phyloP scores from a whole-genome alignment of 2,329 filamentous ascomycete species.

The Spiromastix sp. region DNA sequence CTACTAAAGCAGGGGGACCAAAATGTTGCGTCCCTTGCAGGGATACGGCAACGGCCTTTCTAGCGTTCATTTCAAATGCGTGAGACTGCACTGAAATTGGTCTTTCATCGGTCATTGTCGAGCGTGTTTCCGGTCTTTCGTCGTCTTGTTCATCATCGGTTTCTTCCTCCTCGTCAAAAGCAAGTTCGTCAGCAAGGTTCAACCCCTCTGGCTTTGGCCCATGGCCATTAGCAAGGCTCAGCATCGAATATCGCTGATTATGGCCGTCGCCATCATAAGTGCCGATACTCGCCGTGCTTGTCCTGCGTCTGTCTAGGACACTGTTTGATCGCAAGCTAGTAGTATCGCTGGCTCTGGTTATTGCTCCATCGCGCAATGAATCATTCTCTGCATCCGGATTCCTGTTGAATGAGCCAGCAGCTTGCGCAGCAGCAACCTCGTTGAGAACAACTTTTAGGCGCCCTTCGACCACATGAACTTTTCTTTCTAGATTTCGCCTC shows the following conservation, averaged over 20 bases:
- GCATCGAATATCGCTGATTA: constrained; percentile 61
- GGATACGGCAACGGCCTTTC: constrained; percentile 36
- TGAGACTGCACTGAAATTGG: constrained; percentile 31
- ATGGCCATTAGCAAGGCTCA: constrained; percentile 46
- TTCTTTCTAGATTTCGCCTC: constrained; percentile 69
- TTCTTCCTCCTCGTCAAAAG: constrained; percentile 69
- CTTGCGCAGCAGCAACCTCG: constrained; percentile 51
- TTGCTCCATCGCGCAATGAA: constrained; percentile 46
- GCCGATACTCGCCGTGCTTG: constrained; percentile 43
- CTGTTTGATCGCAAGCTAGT: constrained; percentile 66
- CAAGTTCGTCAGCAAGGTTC: constrained; percentile 83
- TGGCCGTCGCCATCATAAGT: constrained; percentile 39
- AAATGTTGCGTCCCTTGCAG: constrained; percentile 23
- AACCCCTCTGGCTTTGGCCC: constrained; percentile 53
- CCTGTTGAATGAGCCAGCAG: constrained; percentile 19
- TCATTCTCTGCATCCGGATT: constrained; percentile 50
- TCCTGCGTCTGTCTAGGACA: constrained; percentile 49
- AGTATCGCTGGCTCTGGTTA: constrained; percentile 52
- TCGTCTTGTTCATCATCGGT: constrained; percentile 51
- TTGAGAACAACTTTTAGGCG: constrained; percentile 75
- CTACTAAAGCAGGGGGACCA: constrained; percentile 14
- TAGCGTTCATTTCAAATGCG: constrained; percentile 29
- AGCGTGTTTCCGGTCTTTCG: constrained; percentile 48
- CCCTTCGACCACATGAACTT: constrained; percentile 80
- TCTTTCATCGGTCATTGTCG: constrained; percentile 34